Conservation (phyloP, 2,329 filamentous ascomycete genomes). For the Cladosporium sp. region DNA sequence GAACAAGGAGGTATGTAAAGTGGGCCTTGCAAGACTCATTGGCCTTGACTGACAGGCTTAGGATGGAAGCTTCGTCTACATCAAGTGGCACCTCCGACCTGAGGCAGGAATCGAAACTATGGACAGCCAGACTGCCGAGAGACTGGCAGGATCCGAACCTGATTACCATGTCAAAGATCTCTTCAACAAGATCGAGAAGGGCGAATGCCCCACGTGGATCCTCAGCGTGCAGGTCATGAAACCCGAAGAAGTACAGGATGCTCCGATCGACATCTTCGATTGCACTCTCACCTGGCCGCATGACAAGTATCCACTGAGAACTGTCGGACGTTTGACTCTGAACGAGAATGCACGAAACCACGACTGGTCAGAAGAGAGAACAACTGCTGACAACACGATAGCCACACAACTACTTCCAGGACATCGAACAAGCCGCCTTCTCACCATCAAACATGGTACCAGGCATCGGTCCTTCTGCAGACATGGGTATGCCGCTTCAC, state of each 20-base stretch:
- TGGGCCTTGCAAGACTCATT: not conserved
- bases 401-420: slow-evolving; percentile 64
- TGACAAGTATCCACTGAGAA: slow-evolving; percentile 34
- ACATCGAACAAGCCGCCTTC: slow-evolving; percentile 70
- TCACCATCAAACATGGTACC: slow-evolving; percentile 66
- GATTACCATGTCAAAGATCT: slow-evolving; percentile 42
- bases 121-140: slow-evolving; percentile 41
- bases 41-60: slow-evolving; percentile 9
- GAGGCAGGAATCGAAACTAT: slow-evolving; percentile 51
- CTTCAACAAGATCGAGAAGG: slow-evolving; percentile 48
- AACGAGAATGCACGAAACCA: slow-evolving; percentile 45
- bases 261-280: slow-evolving; percentile 57
- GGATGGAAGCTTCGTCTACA: slow-evolving; percentile 53
- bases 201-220: slow-evolving; percentile 54
- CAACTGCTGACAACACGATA: not conserved
- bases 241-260: slow-evolving; percentile 52
- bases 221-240: slow-evolving; percentile 58
- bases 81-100: slow-evolving; percentile 55
- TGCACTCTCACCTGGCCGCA: slow-evolving; percentile 59
- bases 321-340: slow-evolving; percentile 54
- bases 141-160: slow-evolving; percentile 41
- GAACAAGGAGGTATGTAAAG: slow-evolving; percentile 13
- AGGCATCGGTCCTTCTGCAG: slow-evolving; percentile 63
- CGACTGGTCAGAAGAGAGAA: not conserved
- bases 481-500: slow-evolving; percentile 36